Evolutionary conservation across 192 early-diverging fungal genomes (phyloP), one percentile per base, ranked within the genome.

Genomic region (Coemansia sp.): DNA sequence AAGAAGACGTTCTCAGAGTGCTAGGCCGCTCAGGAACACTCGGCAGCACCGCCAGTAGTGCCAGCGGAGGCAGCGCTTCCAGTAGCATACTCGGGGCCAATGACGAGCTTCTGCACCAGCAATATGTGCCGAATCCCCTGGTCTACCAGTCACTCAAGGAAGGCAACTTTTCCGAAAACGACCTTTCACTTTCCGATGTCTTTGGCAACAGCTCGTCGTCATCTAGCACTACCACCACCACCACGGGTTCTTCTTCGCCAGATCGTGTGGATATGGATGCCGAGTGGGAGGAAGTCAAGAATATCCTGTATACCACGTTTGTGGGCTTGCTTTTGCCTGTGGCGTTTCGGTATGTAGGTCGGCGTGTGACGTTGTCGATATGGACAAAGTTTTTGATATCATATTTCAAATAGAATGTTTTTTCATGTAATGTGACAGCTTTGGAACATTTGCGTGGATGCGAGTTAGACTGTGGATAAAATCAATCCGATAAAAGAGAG

Each of bases 201-300:
- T 35, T 58, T 36, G 36, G 34, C 56, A 54, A 55, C 43, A 33
- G 33, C 62, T 18, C 45, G 17, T 33, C 8, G 0, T 57, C 36
- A 4, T 61, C 58, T 6, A 1, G 1, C 9, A 58, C 53, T 6
- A 64, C 51, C 5, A 54, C 41, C 41, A 62, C n/a, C 28, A 70
- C 60, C 51, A 52, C 63, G 14, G 53, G 20, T 32, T 60, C 63
- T 14, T 58, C 54, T 22, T 39, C 41, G 22, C 55, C 67, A 51
- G 53, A 57, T 12, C 8, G 4, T 36, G n/a, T 33, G 39, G 68
- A 59, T 8, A 6, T 36, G 60, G 76, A 78, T 28, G 53, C 66
- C 7, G 81, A 83, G 58, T 83, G 81, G 81, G 81, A 76, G 56
- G 81, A 83, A 35, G 76, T 73, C 9, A 83, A 78, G 66, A 65